Evolutionary conservation across 2,329 filamentous ascomycete species (phyloP).

Genomic region (Lithohypha guttulata): DNA sequence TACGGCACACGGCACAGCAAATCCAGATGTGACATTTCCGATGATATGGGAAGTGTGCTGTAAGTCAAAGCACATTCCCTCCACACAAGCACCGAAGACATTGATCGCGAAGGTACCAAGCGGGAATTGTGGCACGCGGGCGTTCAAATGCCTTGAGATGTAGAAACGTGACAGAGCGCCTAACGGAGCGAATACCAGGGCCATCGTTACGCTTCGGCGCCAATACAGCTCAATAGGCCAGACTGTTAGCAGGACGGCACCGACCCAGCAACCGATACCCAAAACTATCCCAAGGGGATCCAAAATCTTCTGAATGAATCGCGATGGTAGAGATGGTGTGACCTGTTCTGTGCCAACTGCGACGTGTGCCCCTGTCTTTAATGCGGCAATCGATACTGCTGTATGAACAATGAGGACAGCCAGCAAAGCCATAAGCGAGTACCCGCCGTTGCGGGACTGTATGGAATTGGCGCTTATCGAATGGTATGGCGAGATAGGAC

Average conservation of each 20-base stretch:
- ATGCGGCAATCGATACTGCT: slow-evolving; percentile 53
- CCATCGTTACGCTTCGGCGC: slow-evolving; percentile 60
- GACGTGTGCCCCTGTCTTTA: slow-evolving; percentile 61
- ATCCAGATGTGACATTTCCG: not conserved
- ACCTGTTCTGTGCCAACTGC: slow-evolving; percentile 48
- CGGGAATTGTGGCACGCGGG: slow-evolving; percentile 53
- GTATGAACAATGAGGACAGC: slow-evolving; percentile 60
- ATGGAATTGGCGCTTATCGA: not conserved
- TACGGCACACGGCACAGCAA: slow-evolving; percentile 49
- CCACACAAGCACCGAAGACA: slow-evolving; percentile 56
- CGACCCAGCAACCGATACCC: slow-evolving; percentile 61
- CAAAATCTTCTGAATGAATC: slow-evolving; percentile 44
- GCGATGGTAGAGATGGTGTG: slow-evolving; percentile 48
- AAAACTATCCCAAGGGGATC: slow-evolving; percentile 53
- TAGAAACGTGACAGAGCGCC: slow-evolving; percentile 66
- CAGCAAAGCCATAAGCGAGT: slow-evolving; percentile 64
- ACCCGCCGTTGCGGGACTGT: slow-evolving; percentile 55
- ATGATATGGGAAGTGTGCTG: slow-evolving; percentile 40
- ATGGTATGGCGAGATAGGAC: not conserved
- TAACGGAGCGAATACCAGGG: slow-evolving; percentile 64
- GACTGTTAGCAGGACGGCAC: slow-evolving; percentile 55
- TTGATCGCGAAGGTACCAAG: slow-evolving; percentile 74
- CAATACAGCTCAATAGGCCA: slow-evolving; percentile 54
- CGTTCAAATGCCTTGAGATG: slow-evolving; percentile 55
- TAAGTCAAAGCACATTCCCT: slow-evolving; percentile 64